phyloP scores from a whole-genome alignment of 78 protist species.

The Bodo saltans region DNA sequence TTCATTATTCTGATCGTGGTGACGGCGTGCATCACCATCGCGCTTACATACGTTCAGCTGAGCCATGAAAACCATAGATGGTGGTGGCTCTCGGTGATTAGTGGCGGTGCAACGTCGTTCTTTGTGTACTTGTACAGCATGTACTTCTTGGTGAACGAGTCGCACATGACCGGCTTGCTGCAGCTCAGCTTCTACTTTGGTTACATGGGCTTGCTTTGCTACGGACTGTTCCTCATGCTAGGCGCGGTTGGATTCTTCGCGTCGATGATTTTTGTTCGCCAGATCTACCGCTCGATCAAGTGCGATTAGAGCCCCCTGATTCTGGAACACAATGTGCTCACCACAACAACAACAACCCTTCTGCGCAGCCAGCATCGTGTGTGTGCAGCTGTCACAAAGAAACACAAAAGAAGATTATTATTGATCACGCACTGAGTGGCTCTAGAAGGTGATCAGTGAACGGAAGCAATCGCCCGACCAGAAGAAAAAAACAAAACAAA shows the following conservation, averaged over 20 bases:
- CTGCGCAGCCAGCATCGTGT: no score
- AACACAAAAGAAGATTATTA: no score
- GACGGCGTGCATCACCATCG: slow-evolving; percentile 88
- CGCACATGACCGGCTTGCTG: slow-evolving; percentile 86
- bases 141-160: slow-evolving; percentile 69
- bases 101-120: slow-evolving; percentile 81
- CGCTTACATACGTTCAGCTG: slow-evolving; percentile 92
- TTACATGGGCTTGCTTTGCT: slow-evolving; percentile 79
- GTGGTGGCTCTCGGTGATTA: slow-evolving; percentile 89
- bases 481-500: no score
- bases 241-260: slow-evolving; percentile 87
- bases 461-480: no score
- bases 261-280: slow-evolving; percentile 75
- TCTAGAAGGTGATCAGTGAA: no score
- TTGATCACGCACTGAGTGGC: no score
- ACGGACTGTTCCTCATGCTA: slow-evolving; percentile 80
- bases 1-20: slow-evolving; percentile 81
- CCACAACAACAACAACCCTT: no score
- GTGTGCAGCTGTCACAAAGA: no score
- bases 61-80: slow-evolving; percentile 90
- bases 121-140: slow-evolving; percentile 78
- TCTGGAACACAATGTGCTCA: no score
- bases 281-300: slow-evolving; percentile 76
- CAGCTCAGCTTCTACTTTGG: slow-evolving; percentile 90
- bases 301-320: slow-evolving; percentile 58